These are phyloP conservation scores for Pyricularia sp. DNA, from an alignment of 2,329 filamentous ascomycete genomes.

Conservation along the genomic window DNA sequence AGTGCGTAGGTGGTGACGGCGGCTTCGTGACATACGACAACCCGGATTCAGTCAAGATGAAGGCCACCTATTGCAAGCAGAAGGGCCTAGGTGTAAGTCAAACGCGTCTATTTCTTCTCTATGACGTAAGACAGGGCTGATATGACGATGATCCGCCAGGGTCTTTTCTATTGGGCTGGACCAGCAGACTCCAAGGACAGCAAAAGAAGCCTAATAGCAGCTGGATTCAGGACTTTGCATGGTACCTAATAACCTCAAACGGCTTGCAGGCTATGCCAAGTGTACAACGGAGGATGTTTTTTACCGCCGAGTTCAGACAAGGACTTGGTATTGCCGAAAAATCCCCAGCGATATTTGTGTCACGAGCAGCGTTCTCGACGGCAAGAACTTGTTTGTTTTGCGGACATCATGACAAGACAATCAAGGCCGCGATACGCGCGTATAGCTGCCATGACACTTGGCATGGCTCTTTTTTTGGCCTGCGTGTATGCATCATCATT, in stretches of 20 bases:
- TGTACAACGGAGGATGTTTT: not conserved
- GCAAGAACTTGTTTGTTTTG: not conserved
- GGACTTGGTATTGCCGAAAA: not conserved
- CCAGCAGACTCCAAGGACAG: slow-evolving; percentile 55
- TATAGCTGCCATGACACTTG: not conserved
- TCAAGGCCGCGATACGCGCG: not conserved
- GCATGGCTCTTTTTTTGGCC: not conserved
- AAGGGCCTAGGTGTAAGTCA: slow-evolving; percentile 54
- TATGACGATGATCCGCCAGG: slow-evolving; percentile 29
- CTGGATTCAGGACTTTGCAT: slow-evolving; percentile 50
- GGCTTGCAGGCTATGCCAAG: not conserved
- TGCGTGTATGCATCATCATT: not conserved
- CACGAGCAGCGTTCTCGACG: too few relatives aligned
- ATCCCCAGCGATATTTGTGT: not conserved
- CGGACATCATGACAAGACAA: not conserved
- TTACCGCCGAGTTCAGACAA: not conserved
- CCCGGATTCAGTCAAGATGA: slow-evolving; percentile 63
- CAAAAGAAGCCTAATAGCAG: slow-evolving; percentile 46
- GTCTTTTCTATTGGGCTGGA: slow-evolving; percentile 77
- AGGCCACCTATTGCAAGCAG: slow-evolving; percentile 64
- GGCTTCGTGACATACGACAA: slow-evolving; percentile 78
- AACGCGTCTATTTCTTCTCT: slow-evolving; percentile 5
- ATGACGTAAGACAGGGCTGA: slow-evolving; percentile 4
- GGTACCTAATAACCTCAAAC: slow-evolving; percentile 13
- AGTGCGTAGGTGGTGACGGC: slow-evolving; percentile 62